Conservation (phyloP, 139 green algal species). For the Gonium pectorale region DNA sequence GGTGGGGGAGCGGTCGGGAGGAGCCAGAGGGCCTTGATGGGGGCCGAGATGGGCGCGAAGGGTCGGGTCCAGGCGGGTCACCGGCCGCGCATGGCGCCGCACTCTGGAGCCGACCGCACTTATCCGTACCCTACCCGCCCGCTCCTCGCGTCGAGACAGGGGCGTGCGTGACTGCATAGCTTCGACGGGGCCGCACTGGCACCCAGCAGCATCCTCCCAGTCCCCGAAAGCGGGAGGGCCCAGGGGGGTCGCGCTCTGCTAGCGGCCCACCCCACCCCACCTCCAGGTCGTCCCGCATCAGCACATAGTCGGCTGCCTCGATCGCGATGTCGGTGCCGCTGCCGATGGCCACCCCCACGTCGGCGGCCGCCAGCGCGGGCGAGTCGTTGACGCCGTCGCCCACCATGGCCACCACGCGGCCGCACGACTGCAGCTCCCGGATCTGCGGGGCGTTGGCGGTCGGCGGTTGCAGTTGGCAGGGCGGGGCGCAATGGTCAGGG, state of each 20-base stretch:
- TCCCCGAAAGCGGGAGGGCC: too few species aligned
- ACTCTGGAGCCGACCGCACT: too few species aligned
- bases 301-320: constrained; percentile 91
- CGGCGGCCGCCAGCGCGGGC: constrained; percentile 92
- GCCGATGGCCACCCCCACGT: constrained; percentile 96
- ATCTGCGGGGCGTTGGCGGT: constrained; percentile 10
- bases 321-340: constrained; percentile 81
- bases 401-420: constrained; percentile 93
- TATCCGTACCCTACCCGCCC: too few species aligned
- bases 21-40: too few species aligned
- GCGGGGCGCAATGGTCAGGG: not conserved
- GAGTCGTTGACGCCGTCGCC: constrained; percentile 98
- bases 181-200: too few species aligned
- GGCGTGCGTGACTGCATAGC: too few species aligned
- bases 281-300: constrained; percentile 93
- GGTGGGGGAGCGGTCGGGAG: not conserved
- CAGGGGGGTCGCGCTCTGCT: too few species aligned
- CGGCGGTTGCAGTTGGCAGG: not conserved
- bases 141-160: too few species aligned
- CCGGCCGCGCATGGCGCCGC: too few species aligned
- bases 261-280: not conserved
- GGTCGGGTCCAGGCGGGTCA: too few species aligned
- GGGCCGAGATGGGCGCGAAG: too few species aligned
- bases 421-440: constrained; percentile 66
- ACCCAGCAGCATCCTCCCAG: too few species aligned